These are phyloP conservation scores for Dujonia santamariae DNA, from an alignment of 1,139 yeast genomes.

Conservation along the genomic window DNA sequence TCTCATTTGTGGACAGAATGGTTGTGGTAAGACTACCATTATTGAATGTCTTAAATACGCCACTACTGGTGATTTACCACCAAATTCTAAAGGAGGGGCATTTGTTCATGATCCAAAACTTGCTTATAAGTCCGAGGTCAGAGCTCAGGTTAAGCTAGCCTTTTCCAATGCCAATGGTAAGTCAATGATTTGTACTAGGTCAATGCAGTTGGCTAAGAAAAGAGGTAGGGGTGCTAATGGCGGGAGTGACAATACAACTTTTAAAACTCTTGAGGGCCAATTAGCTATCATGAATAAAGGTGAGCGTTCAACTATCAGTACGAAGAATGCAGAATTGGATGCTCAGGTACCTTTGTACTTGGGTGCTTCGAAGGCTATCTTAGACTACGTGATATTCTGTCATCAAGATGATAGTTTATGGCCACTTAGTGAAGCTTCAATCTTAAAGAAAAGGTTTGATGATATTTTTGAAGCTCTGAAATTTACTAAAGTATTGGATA, in stretches of 20 bases:
- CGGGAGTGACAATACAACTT: conserved; percentile 48
- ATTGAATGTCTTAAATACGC: conserved; percentile 93
- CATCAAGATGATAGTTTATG: conserved; percentile 97
- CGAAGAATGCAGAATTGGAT: conserved; percentile 85
- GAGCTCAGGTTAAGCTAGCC: conserved; percentile 89
- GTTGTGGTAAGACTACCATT: conserved; percentile 97
- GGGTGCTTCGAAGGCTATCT: conserved; percentile 84
- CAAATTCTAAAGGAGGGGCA: conserved; percentile 94
- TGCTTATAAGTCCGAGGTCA: conserved; percentile 70
- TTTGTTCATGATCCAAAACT: conserved; percentile 92
- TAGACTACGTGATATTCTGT: conserved; percentile 92
- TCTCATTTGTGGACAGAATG: conserved; percentile 92
- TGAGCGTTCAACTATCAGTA: conserved; percentile 70
- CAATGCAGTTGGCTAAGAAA: conserved; percentile 72
- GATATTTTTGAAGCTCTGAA: conserved; percentile 95
- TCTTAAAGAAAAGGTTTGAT: conserved; percentile 86
- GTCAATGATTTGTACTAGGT: conserved; percentile 82
- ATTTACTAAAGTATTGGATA: conserved; percentile 86
- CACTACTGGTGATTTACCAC: conserved; percentile 95
- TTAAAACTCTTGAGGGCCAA: conserved; percentile 91
- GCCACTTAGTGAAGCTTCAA: conserved; percentile 94
- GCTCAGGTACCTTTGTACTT: conserved; percentile 73
- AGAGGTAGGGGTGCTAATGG: conserved; percentile 26
- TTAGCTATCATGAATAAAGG: conserved; percentile 64
- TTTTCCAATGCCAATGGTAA: conserved; percentile 72